A percentile compares a stretch with the other conserved stretches of the same genome.
phyloP scores from a whole-genome alignment of 805 yeast species.

The Sugiyamaella americana region DNA sequence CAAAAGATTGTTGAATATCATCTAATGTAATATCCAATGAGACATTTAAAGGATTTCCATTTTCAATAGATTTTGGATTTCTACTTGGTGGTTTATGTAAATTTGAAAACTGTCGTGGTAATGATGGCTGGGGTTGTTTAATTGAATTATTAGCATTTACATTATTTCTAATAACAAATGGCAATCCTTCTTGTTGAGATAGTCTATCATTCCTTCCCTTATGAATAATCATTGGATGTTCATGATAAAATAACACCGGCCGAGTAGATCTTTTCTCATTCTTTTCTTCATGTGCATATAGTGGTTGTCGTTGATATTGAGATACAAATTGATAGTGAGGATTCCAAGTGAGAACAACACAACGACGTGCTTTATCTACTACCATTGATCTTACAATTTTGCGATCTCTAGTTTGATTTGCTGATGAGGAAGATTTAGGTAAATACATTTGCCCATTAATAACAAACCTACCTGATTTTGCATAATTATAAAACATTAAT shows the following conservation, averaged over 20 bases:
- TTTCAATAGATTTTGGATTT: neutral
- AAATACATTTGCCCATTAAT: neutral
- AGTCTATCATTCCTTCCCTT: neutral
- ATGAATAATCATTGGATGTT: neutral
- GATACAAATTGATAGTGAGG: neutral
- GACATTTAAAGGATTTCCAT: slow-evolving; percentile 2
- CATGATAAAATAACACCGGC: neutral
- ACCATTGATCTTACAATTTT: neutral
- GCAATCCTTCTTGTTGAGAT: neutral
- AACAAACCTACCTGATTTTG: neutral
- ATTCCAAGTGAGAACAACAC: neutral
- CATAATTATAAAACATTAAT: neutral
- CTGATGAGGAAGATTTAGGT: neutral
- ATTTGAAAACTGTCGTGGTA: neutral
- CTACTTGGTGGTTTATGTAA: neutral
- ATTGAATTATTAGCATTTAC: neutral
- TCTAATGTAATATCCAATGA: slow-evolving; percentile 8
- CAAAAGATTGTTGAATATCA: slow-evolving; percentile 14
- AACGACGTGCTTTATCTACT: neutral
- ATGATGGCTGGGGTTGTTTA: neutral
- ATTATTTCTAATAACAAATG: neutral
- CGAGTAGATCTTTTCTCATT: neutral
- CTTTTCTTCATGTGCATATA: neutral
- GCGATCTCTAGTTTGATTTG: neutral
- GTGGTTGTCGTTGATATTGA: neutral